phyloP scores from a whole-genome alignment of 2,329 filamentous ascomycete species.

The Cladophialophora bantiana region DNA sequence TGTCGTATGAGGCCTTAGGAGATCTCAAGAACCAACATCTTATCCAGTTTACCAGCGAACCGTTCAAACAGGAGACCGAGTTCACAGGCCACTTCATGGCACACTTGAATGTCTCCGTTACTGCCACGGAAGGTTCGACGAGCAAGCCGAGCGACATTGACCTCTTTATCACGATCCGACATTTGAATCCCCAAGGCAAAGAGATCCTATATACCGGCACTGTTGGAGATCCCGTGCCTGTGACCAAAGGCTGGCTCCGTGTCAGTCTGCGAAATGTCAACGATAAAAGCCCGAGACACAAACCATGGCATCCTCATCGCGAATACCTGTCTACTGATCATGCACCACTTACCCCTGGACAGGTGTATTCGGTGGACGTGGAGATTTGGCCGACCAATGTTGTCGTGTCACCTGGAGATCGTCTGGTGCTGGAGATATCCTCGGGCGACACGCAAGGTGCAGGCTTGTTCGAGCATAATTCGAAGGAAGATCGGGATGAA shows the following conservation, averaged over 20 bases:
- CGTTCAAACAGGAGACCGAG: conserved; percentile 70
- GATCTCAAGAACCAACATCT: conserved; percentile 61
- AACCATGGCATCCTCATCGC: conserved; percentile 56
- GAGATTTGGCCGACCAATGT: conserved; percentile 51
- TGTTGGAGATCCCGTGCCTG: conserved; percentile 61
- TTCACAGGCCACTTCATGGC: conserved; percentile 73
- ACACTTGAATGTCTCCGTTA: conserved; percentile 67
- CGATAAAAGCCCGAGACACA: conserved; percentile 52
- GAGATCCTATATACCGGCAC: conserved; percentile 65
- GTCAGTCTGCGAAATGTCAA: conserved; percentile 60
- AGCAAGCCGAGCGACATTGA: conserved; percentile 59
- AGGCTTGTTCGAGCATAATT: conserved; percentile 30
- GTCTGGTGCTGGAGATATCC: conserved; percentile 43
- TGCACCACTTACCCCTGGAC: conserved; percentile 56
- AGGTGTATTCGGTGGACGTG: conserved; percentile 60
- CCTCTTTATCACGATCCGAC: conserved; percentile 62
- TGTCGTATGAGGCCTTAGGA: conserved; percentile 68
- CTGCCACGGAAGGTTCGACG: conserved; percentile 47
- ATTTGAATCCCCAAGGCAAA: conserved; percentile 58
- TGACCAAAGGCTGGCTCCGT: conserved; percentile 63
- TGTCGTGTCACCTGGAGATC: conserved; percentile 45
- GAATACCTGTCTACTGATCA: conserved; percentile 60
- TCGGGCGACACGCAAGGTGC: conserved; percentile 60
- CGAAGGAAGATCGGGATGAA: conserved; percentile 37
- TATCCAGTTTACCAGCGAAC: conserved; percentile 64